phyloP scores from a whole-genome alignment of 2,329 filamentous ascomycete species.

The Colletotrichum godetiae region DNA sequence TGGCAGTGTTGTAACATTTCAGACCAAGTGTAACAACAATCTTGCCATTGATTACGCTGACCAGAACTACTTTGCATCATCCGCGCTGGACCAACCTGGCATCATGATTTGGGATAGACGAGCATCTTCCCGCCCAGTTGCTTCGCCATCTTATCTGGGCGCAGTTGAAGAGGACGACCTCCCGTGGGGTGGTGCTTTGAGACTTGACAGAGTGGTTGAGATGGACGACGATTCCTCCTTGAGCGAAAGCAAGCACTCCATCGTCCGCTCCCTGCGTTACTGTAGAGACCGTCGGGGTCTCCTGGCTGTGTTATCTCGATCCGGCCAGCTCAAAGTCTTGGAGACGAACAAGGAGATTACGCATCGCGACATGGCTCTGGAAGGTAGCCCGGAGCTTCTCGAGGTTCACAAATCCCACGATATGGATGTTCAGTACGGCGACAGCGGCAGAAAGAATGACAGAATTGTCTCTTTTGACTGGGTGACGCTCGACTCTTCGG shows the following conservation, averaged over 20 bases:
- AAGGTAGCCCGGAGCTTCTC: conserved; percentile 68
- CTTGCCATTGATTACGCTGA: conserved; percentile 83
- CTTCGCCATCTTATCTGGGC: conserved; percentile 65
- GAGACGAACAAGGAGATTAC: conserved; percentile 67
- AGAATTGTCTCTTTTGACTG: conserved; percentile 77
- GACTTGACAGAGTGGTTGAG: conserved; percentile 67
- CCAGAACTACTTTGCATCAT: conserved; percentile 86
- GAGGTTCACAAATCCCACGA: conserved; percentile 70
- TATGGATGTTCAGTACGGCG: conserved; percentile 69
- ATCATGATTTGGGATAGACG: conserved; percentile 84
- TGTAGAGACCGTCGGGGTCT: conserved; percentile 71
- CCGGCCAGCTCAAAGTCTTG: conserved; percentile 72
- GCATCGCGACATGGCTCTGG: conserved; percentile 50
- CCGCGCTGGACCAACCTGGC: conserved; percentile 78
- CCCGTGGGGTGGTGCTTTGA: conserved; percentile 71
- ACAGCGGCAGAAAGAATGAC: conserved; percentile 64
- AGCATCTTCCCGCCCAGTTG: conserved; percentile 62
- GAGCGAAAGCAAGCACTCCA: conserved; percentile 67
- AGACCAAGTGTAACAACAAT: conserved; percentile 76
- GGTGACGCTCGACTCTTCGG: conserved; percentile 68
- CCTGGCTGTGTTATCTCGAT: conserved; percentile 70
- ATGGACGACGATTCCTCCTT: conserved; percentile 62
- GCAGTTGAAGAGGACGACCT: conserved; percentile 71
- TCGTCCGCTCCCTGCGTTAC: conserved; percentile 72
- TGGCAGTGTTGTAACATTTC: conserved; percentile 67